A percentile compares a stretch with the other conserved stretches of the same genome.
Evolutionary conservation across 176 grass and related monocot species (phyloP).

Genomic region (Pharus latifolius): DNA sequence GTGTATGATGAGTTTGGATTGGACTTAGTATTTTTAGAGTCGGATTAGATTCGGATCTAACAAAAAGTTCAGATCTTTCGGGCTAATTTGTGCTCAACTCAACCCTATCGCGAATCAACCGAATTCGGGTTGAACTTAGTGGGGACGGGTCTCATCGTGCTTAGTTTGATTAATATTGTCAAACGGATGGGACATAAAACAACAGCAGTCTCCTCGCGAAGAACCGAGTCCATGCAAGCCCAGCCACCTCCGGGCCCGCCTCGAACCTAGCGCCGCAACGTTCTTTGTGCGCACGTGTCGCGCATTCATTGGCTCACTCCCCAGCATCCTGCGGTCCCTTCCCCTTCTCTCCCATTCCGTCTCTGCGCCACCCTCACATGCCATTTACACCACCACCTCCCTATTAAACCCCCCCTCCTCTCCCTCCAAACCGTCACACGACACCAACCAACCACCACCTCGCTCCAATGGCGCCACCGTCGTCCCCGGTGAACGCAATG

Average conservation of each 20-base stretch:
- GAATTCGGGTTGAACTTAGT: too few relatives aligned
- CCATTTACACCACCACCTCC: background rate
- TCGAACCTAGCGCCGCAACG: constrained; percentile 11
- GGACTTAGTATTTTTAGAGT: too few relatives aligned
- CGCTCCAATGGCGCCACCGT: background rate
- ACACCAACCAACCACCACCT: constrained; percentile 18
- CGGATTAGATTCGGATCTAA: too few relatives aligned
- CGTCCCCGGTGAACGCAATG: constrained; percentile 5
- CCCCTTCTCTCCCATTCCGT: background rate
- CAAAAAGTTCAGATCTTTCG: too few relatives aligned
- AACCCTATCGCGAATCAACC: too few relatives aligned
- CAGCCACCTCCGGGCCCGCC: background rate
- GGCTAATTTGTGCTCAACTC: too few relatives aligned
- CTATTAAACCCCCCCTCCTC: constrained; percentile 6
- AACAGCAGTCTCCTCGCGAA: too few relatives aligned
- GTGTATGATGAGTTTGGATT: too few relatives aligned
- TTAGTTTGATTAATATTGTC: too few relatives aligned
- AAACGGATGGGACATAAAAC: too few relatives aligned
- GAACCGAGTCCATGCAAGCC: constrained; percentile 11
- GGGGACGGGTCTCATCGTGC: too few relatives aligned
- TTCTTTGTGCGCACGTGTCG: background rate
- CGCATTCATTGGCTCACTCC: background rate
- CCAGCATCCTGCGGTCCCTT: constrained; percentile 29
- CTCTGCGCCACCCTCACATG: constrained; percentile 22
- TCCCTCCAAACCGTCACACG: background rate